Evolutionary conservation across 208 protist species (phyloP).

Genomic region (Herpetomonas samuelpessoai): DNA sequence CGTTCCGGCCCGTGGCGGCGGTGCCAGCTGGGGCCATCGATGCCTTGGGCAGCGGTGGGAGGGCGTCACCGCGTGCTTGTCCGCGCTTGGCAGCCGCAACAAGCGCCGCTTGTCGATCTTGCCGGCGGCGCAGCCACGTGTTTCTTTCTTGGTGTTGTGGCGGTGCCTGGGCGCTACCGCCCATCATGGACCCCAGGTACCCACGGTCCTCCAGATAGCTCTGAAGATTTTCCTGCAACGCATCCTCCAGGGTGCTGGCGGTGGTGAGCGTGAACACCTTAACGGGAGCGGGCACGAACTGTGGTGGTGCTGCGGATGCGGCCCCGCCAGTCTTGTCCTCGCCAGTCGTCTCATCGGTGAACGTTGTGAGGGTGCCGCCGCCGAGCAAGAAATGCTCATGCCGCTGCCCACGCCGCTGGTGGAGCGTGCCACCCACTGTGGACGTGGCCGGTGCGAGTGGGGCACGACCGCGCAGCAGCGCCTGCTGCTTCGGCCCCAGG

Average conservation of each 20-base stretch:
- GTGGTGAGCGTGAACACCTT: constrained; percentile 88
- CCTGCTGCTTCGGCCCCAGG: constrained; percentile 40
- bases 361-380: background rate
- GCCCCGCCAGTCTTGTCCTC: background rate
- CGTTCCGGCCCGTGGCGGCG: too few species aligned
- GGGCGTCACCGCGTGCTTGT: too few species aligned
- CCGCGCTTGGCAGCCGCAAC: too few species aligned
- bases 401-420: constrained; percentile 28
- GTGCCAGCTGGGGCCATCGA: too few species aligned
- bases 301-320: background rate
- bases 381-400: constrained; percentile 10
- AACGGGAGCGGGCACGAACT: constrained; percentile 39
- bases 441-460: constrained; percentile 58
- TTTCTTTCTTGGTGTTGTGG: background rate
- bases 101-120: too few species aligned
- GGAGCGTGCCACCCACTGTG: constrained; percentile 63
- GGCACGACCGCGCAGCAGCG: constrained; percentile 55
- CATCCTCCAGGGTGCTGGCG: constrained; percentile 37
- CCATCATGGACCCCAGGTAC: constrained; percentile 32
- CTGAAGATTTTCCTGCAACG: constrained; percentile 55
- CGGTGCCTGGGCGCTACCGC: constrained; percentile 3
- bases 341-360: constrained; percentile 1
- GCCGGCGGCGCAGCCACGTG: too few species aligned
- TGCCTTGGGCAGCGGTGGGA: too few species aligned
- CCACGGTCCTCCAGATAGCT: constrained; percentile 72